phyloP scores from a whole-genome alignment of 2,329 filamentous ascomycete species.

The Epichloe elymi region DNA sequence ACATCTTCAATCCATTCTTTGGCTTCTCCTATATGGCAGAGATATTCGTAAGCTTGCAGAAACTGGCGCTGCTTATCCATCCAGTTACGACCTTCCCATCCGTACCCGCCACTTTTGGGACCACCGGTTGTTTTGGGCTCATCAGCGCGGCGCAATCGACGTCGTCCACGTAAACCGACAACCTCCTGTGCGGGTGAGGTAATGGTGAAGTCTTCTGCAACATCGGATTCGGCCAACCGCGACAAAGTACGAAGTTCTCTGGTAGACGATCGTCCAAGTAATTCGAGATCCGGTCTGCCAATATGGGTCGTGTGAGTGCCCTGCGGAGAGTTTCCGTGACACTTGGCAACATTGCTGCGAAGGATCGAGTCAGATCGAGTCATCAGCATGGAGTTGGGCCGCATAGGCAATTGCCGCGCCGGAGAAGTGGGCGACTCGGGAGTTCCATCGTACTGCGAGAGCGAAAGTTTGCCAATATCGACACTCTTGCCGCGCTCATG shows the following conservation, averaged over 20 bases:
- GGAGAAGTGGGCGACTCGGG: constrained; percentile 29
- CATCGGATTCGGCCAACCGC: constrained; percentile 61
- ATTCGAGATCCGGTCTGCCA: constrained; percentile 61
- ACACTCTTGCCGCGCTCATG: constrained; percentile 52
- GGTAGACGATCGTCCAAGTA: constrained; percentile 77
- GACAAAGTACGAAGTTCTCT: constrained; percentile 80
- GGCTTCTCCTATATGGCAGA: constrained; percentile 96
- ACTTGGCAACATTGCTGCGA: constrained; percentile 19
- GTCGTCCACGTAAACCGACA: constrained; percentile 70
- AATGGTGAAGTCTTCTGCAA: constrained; percentile 69
- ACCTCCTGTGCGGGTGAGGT: constrained; percentile 72
- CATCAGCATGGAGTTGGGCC: constrained; percentile 50
- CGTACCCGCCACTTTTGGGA: constrained; percentile 40
- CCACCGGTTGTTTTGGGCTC: constrained; percentile 34
- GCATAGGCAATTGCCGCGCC: constrained; percentile 27
- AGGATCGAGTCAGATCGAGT: constrained; percentile 42
- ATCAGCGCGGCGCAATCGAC: constrained; percentile 63
- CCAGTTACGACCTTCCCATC: constrained; percentile 81
- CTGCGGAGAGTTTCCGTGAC: constrained; percentile 18
- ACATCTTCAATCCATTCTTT: constrained; percentile 98
- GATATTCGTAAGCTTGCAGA: constrained; percentile 91
- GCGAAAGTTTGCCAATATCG: constrained; percentile 43
- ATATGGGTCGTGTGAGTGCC: constrained; percentile 31
- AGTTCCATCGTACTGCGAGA: constrained; percentile 29
- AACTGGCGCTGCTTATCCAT: constrained; percentile 99